A percentile compares a stretch with the other conserved stretches of the same genome.
phyloP scores from a whole-genome alignment of 2,329 filamentous ascomycete genomes.

The Xylaria sp. region DNA sequence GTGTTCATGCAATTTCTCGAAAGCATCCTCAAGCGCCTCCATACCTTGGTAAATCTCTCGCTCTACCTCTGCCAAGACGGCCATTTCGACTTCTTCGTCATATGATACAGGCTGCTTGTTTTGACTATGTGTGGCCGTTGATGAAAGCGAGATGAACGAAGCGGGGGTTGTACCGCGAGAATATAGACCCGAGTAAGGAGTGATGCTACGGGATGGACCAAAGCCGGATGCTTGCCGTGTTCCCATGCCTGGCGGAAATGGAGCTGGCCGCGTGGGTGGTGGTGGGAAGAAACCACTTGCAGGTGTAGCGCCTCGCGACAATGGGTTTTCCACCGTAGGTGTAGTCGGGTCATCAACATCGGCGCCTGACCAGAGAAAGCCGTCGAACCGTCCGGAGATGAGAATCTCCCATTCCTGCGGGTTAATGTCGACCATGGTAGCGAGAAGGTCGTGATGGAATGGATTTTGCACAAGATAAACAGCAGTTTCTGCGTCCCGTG shows the following conservation, averaged over 20 bases:
- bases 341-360: slow-evolving; percentile 65
- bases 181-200: slow-evolving; percentile 62
- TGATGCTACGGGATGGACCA: slow-evolving; percentile 58
- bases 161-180: slow-evolving; percentile 66
- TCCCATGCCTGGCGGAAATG: slow-evolving; percentile 56
- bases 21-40: slow-evolving; percentile 93
- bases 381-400: slow-evolving; percentile 92
- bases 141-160: slow-evolving; percentile 58
- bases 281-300: slow-evolving; percentile 59
- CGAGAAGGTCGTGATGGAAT: slow-evolving; percentile 83
- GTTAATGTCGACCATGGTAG: slow-evolving; percentile 88
- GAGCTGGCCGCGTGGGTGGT: slow-evolving; percentile 54
- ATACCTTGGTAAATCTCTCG: slow-evolving; percentile 93
- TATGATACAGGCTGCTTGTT: slow-evolving; percentile 77
- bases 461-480: slow-evolving; percentile 88
- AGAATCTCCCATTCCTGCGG: slow-evolving; percentile 97
- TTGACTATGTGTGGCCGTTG: slow-evolving; percentile 52
- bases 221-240: slow-evolving; percentile 56
- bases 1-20: slow-evolving; percentile 87
- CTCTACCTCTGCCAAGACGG: slow-evolving; percentile 88
- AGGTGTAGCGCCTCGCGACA: slow-evolving; percentile 66
- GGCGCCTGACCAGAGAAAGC: slow-evolving; percentile 93
- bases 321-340: slow-evolving; percentile 56
- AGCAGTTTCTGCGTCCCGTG: slow-evolving; percentile 86
- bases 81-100: slow-evolving; percentile 94